Base-by-base conservation (phyloP, 2,329 filamentous ascomycete species). In the Bertia moriformis region DNA sequence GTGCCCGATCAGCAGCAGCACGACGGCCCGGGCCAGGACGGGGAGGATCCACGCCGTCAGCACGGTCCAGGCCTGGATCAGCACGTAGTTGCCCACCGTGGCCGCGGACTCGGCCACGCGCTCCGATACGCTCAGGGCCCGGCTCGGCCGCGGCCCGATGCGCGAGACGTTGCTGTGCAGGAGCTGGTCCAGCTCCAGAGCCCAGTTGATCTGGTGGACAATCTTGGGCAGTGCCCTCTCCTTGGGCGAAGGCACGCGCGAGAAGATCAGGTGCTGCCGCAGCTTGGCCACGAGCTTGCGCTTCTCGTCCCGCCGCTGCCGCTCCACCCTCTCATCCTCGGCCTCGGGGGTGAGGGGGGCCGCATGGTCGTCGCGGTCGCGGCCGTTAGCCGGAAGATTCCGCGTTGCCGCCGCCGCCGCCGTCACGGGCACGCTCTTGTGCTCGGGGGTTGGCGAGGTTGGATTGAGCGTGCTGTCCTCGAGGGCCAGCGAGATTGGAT, bases 131-230 rank as follows among this genome's bases (percentile, higher is more conserved):
- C 91, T 98, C 45, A 94, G 69, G 40, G 80, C 81, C 46, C 91
- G 76, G 58, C 88, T 88, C 37, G 78, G 76, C 22, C 89, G 75
- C 27, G 82, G 75, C 1, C 87, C 83, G 38, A 98, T 77, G 27
- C 89, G 67, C n/a, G 79, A 77, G 32, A 87, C 83, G 50, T 96
- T 98, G 53, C 83, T 89, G 49, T 94, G 86, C 47, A 98, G 66
- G 29, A 94, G 66, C 48, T 78, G 71, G 44, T 91, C 81, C 41
- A 98, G 69, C 57, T 98, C 93, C 63, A 80, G 87, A 0, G 88
- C 86, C 69, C 91, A 98, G 52, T 98, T 98, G 55, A 96, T 83
- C 60, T 96, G 89, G 49, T 88, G 86, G 47, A 95, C 73, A 42
- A 96, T 88, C 41, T 75, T 76, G 4, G 80, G 71, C 20, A 98